Evolutionary conservation across 2,329 filamentous ascomycete species (phyloP), one percentile per base, ranked within the genome.

Genomic region (Venturia carpophila): DNA sequence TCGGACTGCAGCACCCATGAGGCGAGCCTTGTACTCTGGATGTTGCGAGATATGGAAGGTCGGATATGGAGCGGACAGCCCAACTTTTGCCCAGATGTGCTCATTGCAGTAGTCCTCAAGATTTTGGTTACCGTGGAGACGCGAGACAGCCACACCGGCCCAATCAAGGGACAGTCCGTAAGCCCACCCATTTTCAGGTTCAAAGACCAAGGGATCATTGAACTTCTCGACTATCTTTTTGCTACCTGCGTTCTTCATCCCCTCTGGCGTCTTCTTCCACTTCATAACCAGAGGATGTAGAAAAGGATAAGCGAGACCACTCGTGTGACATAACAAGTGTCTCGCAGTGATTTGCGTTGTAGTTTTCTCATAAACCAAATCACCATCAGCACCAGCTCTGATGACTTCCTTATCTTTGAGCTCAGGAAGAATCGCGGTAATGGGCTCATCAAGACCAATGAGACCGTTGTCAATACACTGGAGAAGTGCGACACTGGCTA

Each of bases 141-240:
- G 71, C 69, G 81, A 78, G 5, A 84, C 71, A 0, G 78, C 71
- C 5, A 77, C 66, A 3, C 79, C 80, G 0, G 78, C 80, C 75
- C 79, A 83, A 72, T 84, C 82, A 49, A 78, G 65, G 0, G 73
- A 71, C 3, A 74, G 69, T 5, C 82, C 81, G 66, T 84, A 84
- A 41, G 71, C 72, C 81, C 81, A 84, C 9, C 77, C 75, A 3
- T 76, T 73, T 0, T 82, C 82, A 0, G 82, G 82, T 65, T 77
- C 76, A 56, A 71, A 73, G 15, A 70, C 47, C 3, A 75, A 68
- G 0, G 73, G 73, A 39, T 6, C n/a, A 17, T 69, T 71, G 70
- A 75, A 80, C 68, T 76, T 75, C 2, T 75, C 75, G 42, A 68
- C 75, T 66, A 71, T 76, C 30, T 72, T 68, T 15, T 75, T 69